Percentiles rank a stretch among this genome's conserved stretches.
Evolutionary conservation across 192 early-diverging fungal genomes (phyloP).

Genomic region (Coemansia sp.): DNA sequence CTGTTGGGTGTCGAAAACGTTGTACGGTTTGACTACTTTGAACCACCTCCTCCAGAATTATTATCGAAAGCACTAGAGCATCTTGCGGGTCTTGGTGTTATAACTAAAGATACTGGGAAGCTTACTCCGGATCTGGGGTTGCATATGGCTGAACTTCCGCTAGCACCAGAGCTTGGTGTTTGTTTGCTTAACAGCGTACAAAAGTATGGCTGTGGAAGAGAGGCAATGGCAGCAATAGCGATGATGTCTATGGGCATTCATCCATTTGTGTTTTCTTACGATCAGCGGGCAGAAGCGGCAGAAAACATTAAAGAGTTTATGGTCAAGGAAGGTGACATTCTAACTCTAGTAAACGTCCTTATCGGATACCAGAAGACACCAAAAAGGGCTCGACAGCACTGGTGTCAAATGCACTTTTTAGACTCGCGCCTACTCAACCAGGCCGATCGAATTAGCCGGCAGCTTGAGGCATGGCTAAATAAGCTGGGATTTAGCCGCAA

Average conservation of each 20-base stretch:
- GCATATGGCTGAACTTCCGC: constrained; percentile 91
- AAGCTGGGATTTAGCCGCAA: constrained; percentile 74
- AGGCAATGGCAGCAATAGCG: constrained; percentile 87
- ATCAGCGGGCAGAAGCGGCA: constrained; percentile 75
- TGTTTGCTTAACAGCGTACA: constrained; percentile 77
- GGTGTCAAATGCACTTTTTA: constrained; percentile 76
- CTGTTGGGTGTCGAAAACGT: constrained; percentile 92
- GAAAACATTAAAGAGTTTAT: constrained; percentile 88
- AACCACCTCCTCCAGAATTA: constrained; percentile 89
- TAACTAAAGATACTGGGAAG: constrained; percentile 80
- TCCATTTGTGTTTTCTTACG: constrained; percentile 78
- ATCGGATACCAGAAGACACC: constrained; percentile 87
- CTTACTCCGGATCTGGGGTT: constrained; percentile 82
- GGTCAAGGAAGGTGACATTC: constrained; percentile 89
- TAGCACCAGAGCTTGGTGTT: constrained; percentile 84
- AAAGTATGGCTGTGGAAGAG: constrained; percentile 75
- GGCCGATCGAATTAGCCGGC: constrained; percentile 85
- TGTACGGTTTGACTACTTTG: constrained; percentile 95
- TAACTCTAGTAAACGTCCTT: constrained; percentile 83
- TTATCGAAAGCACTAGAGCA: constrained; percentile 83
- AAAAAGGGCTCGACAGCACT: constrained; percentile 74
- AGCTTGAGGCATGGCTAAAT: constrained; percentile 73
- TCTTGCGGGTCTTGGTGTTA: constrained; percentile 77
- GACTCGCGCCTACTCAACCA: constrained; percentile 80
- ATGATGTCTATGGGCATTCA: constrained; percentile 80